These are phyloP conservation scores for Diplodia corticola DNA, from an alignment of 2,329 filamentous ascomycete genomes.

Conservation along the genomic window DNA sequence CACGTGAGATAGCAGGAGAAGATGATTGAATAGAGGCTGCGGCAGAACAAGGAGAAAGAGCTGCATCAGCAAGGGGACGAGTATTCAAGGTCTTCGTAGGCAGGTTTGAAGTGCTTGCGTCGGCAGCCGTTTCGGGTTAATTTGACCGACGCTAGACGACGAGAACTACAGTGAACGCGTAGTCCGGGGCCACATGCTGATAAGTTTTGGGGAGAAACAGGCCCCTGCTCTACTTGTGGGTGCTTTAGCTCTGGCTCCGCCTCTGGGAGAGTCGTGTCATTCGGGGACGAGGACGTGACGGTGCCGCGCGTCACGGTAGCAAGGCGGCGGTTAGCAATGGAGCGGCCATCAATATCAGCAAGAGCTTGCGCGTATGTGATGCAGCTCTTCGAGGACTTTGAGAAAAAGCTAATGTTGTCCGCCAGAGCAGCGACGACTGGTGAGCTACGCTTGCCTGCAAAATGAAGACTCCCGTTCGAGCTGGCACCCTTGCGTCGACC, in stretches of 20 bases:
- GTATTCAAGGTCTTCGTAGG: background rate
- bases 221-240: background rate
- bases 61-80: background rate
- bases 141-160: conserved; percentile 16
- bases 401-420: background rate
- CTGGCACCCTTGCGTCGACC: conserved; percentile 14
- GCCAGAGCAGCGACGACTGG: background rate
- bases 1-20: background rate
- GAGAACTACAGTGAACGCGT: conserved; percentile 14
- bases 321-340: background rate
- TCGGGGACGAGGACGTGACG: background rate
- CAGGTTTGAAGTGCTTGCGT: background rate
- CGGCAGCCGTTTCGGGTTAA: conserved; percentile 5
- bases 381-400: background rate
- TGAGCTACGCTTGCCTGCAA: conserved; percentile 4
- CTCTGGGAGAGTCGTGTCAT: background rate
- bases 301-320: conserved; percentile 6
- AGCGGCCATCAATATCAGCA: background rate
- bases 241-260: background rate
- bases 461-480: conserved; percentile 19
- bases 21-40: background rate
- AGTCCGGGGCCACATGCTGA: background rate
- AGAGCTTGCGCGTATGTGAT: background rate
- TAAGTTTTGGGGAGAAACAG: background rate
- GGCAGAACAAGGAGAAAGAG: background rate